phyloP scores from a whole-genome alignment of 2,329 filamentous ascomycete species.

The Phaeophleospora eucalypticola region DNA sequence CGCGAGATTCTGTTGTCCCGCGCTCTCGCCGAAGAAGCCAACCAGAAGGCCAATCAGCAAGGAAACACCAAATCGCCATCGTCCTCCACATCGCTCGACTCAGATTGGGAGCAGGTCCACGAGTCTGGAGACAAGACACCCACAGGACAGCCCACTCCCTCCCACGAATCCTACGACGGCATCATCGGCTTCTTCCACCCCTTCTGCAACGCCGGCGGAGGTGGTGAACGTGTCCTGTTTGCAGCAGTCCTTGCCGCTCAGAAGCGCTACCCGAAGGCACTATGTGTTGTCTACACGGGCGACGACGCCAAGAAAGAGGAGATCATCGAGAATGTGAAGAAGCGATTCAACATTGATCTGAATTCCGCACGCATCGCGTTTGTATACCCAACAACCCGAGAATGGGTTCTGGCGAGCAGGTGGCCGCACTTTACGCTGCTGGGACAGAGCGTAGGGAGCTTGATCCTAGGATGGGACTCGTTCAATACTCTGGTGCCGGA shows the following conservation, averaged over 20 bases:
- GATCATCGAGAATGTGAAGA: constrained; percentile 63
- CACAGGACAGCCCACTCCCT: constrained; percentile 34
- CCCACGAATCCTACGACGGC: constrained; percentile 67
- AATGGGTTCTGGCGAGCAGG: constrained; percentile 78
- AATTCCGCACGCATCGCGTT: constrained; percentile 79
- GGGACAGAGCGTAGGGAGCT: constrained; percentile 86
- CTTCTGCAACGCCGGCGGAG: constrained; percentile 95
- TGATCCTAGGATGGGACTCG: constrained; percentile 85
- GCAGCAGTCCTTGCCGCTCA: constrained; percentile 90
- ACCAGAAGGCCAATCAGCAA: constrained; percentile 3
- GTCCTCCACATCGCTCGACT: constrained; percentile 46
- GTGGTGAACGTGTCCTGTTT: constrained; percentile 94
- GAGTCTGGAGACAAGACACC: constrained; percentile 41
- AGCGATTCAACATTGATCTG: constrained; percentile 87
- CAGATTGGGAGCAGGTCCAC: constrained; percentile 68
- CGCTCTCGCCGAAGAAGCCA: constrained; percentile 26
- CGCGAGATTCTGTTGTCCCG: constrained; percentile 29
- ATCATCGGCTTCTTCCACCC: constrained; percentile 96
- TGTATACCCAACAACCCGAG: constrained; percentile 82
- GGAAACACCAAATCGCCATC: constrained; percentile 13
- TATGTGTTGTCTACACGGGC: constrained; percentile 91
- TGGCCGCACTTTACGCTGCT: constrained; percentile 91
- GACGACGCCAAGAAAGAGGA: constrained; percentile 79
- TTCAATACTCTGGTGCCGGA: constrained; percentile 90
- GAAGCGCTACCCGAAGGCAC: constrained; percentile 78